Conservation (phyloP, 2,329 filamentous ascomycete genomes). For the Ophiocordyceps robertsii region DNA sequence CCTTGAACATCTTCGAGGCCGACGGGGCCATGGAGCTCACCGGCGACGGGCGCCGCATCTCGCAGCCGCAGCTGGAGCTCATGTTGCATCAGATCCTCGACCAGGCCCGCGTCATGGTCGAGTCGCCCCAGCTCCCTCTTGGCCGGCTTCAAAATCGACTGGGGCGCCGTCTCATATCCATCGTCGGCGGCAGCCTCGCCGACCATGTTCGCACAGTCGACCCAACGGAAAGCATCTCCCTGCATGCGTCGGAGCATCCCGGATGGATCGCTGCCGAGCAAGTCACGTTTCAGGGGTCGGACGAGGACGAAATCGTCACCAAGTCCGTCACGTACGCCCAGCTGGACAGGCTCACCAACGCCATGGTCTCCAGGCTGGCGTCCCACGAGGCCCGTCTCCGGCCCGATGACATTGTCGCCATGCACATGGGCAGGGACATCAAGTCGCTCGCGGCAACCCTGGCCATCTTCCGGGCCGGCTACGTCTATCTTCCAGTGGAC, state of each 20-base stretch:
- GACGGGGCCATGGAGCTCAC: conserved; percentile 9
- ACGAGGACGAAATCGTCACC: conserved; percentile 19
- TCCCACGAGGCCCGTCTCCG: conserved; percentile 19
- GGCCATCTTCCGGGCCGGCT: conserved; percentile 50
- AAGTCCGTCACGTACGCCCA: conserved; percentile 46
- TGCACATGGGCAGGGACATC: conserved; percentile 51
- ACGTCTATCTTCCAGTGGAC: conserved; percentile 50
- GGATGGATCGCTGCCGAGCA: conserved; percentile 43
- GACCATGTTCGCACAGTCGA: neutral
- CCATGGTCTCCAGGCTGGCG: conserved; percentile 28
- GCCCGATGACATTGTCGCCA: conserved; percentile 37
- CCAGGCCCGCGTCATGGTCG: conserved; percentile 5
- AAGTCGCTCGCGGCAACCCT: conserved; percentile 51
- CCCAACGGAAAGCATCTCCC: conserved; percentile 21
- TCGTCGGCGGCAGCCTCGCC: conserved; percentile 2
- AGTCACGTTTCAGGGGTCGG: conserved; percentile 16
- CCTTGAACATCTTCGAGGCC: conserved; percentile 21
- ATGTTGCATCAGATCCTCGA: conserved; percentile 9
- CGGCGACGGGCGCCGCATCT: conserved; percentile 8
- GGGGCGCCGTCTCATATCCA: conserved; percentile 3
- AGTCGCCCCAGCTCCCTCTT: conserved; percentile 5
- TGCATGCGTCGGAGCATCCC: conserved; percentile 29
- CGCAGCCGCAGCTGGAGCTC: conserved; percentile 8
- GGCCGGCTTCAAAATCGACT: conserved; percentile 4
- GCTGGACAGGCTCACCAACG: conserved; percentile 40